Evolutionary conservation across 495 filamentous ascomycete species (phyloP).

Genomic region (Choiromyces venosus): DNA sequence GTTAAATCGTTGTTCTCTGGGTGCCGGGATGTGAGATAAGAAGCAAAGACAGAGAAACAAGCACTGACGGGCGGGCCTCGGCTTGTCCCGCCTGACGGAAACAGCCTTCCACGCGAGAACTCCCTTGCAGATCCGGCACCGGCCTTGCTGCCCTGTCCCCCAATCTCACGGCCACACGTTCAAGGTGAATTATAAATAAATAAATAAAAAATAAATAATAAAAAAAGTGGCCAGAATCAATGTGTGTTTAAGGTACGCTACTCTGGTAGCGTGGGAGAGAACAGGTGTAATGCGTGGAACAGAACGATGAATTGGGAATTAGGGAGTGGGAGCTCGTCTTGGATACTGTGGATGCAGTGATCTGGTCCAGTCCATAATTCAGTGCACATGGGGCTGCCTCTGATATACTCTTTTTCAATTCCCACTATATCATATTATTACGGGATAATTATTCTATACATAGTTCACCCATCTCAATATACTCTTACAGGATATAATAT

Average conservation of each 20-base stretch:
- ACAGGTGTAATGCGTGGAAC: not conserved
- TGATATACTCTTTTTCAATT: not conserved
- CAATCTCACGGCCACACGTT: not conserved
- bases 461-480: not conserved
- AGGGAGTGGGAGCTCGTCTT: not conserved
- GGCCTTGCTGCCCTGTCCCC: not conserved
- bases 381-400: not conserved
- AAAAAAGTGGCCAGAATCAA: not conserved
- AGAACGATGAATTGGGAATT: not conserved
- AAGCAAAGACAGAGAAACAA: constrained; percentile 33
- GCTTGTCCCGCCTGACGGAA: constrained; percentile 37
- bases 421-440: not conserved
- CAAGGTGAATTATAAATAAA: not conserved
- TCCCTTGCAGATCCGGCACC: constrained; percentile 36
- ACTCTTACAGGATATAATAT: not conserved
- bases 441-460: not conserved
- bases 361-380: not conserved
- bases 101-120: constrained; percentile 34
- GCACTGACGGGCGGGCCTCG: constrained; percentile 26
- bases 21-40: constrained; percentile 22
- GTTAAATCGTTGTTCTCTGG: not conserved
- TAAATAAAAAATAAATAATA: not conserved
- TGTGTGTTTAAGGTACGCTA: not conserved
- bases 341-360: not conserved
- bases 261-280: not conserved